Evolutionary conservation across 495 filamentous ascomycete genomes (phyloP).

Genomic region (Penicillium odoratum): DNA sequence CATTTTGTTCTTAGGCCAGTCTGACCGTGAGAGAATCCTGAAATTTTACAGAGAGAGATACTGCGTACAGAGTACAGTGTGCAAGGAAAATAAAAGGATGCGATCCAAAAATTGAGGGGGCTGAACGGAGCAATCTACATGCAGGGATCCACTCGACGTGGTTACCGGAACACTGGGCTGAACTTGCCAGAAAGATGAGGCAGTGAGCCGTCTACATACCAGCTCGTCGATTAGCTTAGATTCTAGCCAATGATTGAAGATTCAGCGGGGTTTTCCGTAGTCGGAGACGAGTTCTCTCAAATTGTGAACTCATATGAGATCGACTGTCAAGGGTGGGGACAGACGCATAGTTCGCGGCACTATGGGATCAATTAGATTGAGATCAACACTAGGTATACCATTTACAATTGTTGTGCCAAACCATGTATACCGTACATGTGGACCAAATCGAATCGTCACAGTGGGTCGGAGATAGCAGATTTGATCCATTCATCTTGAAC

Average conservation of each 20-base stretch:
- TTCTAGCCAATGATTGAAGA: not conserved
- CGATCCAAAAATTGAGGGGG: not conserved
- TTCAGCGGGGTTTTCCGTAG: no score
- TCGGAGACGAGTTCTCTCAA: no score
- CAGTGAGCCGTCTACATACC: not conserved
- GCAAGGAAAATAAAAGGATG: not conserved
- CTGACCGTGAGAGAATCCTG: not conserved
- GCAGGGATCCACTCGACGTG: not conserved
- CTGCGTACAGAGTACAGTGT: not conserved
- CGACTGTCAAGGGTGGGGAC: not conserved
- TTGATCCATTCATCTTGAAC: no score
- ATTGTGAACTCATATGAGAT: no score
- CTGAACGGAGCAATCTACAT: not conserved
- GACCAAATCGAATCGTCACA: no score
- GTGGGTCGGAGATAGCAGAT: no score
- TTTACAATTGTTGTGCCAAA: no score
- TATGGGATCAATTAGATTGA: not conserved
- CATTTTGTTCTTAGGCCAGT: conserved; percentile 5
- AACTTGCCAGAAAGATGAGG: not conserved
- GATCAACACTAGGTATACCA: no score
- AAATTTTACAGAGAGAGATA: not conserved
- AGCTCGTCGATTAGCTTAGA: not conserved
- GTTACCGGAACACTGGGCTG: not conserved
- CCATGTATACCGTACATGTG: no score
- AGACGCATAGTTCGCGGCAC: not conserved